Evolutionary conservation across 2,329 filamentous ascomycete species (phyloP), one percentile per base, ranked within the genome.

Genomic region (Neoarthrinium moseri): DNA sequence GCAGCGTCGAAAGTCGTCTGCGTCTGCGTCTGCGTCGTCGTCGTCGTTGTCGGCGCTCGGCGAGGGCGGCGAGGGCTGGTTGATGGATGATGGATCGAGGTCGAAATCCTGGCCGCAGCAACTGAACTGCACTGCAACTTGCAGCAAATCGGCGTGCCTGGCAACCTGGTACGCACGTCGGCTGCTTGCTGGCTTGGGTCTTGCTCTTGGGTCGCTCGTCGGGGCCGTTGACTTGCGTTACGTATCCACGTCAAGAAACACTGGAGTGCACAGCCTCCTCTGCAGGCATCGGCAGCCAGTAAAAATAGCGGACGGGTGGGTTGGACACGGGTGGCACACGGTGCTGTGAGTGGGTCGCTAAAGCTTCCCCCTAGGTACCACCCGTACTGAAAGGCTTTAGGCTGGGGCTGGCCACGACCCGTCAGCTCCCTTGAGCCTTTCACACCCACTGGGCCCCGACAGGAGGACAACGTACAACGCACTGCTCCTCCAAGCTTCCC

Each of bases 301-400:
- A 36, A 44, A 44, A 44, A 35, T 24, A 44, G 41, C 32, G 41
- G 32, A 17, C 18, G 22, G 13, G 40, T 34, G 40, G 40, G 26
- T n/a, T 24, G 30, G 21, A 17, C n/a, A 18, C 37, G 37, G 23
- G 30, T 29, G 24, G 23, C 17, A 17, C 30, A 26, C 12, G 15
- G 37, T 17, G 24, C 15, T 40, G 15, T n/a, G 17, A 40, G 37
- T 40, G 37, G 37, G 20, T 26, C 37, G 37, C 37, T 38, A 38
- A 23, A 15, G 37, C n/a, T 40, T 18, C 20, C 35, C 26, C 7
- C n/a, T n/a, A n/a, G n/a, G n/a, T n/a, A n/a, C n/a, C n/a, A n/a
- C n/a, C n/a, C n/a, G n/a, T n/a, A n/a, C n/a, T n/a, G n/a, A n/a
- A n/a, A n/a, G n/a, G n/a, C n/a, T n/a, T n/a, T n/a, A n/a, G n/a